phyloP scores from a whole-genome alignment of 2,329 filamentous ascomycete species.

The Ophiobolus disseminans region DNA sequence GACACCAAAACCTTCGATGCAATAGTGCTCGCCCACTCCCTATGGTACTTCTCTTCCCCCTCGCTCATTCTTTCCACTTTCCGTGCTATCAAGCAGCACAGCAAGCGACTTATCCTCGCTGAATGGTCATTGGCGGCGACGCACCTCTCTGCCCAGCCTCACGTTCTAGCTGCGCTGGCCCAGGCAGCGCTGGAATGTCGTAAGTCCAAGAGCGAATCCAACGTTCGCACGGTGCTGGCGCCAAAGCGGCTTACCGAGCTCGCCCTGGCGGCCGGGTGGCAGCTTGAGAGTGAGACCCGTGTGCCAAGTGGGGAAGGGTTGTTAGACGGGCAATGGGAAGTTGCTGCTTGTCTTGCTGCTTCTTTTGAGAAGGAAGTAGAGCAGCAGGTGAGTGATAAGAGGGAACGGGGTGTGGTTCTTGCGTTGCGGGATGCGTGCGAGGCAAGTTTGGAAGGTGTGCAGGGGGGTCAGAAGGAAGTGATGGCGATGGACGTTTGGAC shows the following conservation, averaged over 20 bases:
- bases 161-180: slow-evolving; percentile 61
- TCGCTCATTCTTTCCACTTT: slow-evolving; percentile 49
- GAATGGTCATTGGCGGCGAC: slow-evolving; percentile 57
- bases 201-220: slow-evolving; percentile 49
- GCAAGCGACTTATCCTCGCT: slow-evolving; percentile 52
- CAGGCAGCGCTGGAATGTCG: slow-evolving; percentile 54
- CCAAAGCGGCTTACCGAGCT: slow-evolving; percentile 52
- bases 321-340: slow-evolving; percentile 54
- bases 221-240: slow-evolving; percentile 58
- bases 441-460: slow-evolving; percentile 21
- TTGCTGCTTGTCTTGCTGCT: slow-evolving; percentile 20
- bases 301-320: slow-evolving; percentile 51
- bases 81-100: slow-evolving; percentile 42
- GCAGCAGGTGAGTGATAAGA: slow-evolving; percentile 20
- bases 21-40: slow-evolving; percentile 58
- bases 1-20: slow-evolving; percentile 50
- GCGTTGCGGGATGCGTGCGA: slow-evolving; percentile 28
- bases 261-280: slow-evolving; percentile 49
- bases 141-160: slow-evolving; percentile 51
- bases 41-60: slow-evolving; percentile 62
- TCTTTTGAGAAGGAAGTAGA: slow-evolving; percentile 21
- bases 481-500: slow-evolving; percentile 29
- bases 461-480: slow-evolving; percentile 21
- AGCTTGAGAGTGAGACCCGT: slow-evolving; percentile 44
- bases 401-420: slow-evolving; percentile 19